Conservation (phyloP, 768 basidiomycete species). For the Termitomyces sp. region DNA sequence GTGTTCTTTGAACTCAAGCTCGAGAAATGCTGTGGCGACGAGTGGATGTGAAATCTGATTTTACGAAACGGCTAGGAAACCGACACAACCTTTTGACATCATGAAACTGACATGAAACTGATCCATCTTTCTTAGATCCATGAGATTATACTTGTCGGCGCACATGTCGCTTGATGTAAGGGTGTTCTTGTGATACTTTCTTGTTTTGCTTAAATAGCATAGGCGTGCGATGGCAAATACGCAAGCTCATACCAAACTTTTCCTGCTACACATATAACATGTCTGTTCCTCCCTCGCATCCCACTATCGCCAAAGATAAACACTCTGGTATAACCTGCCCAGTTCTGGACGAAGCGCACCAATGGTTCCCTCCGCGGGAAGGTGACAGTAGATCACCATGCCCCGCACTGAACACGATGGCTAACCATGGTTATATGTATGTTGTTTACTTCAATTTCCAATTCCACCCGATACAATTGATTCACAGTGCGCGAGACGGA, state of each 20-base stretch:
- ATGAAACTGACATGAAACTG: background rate
- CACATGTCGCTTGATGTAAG: too few species aligned
- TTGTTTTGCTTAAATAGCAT: background rate
- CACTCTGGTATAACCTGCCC: background rate
- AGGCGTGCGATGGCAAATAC: too few species aligned
- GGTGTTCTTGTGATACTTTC: too few species aligned
- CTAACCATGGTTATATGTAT: conserved; percentile 1
- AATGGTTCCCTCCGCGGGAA: background rate
- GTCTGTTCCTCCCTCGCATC: background rate
- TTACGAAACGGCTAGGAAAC: background rate
- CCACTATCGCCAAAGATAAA: background rate
- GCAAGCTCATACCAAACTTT: background rate
- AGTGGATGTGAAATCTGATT: background rate
- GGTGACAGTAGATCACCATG: background rate
- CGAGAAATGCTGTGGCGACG: background rate
- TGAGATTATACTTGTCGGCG: background rate
- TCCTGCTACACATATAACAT: background rate
- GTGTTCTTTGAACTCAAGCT: background rate
- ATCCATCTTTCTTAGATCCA: background rate
- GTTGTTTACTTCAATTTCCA: background rate
- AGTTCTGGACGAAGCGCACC: background rate
- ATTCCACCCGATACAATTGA: background rate
- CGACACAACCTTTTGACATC: background rate
- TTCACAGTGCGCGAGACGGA: background rate
- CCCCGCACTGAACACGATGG: background rate